A percentile compares a stretch with the other conserved stretches of the same genome.
These are phyloP conservation scores for Acer saccharum DNA, from an alignment of 345 rosid species.

Conservation along the genomic window DNA sequence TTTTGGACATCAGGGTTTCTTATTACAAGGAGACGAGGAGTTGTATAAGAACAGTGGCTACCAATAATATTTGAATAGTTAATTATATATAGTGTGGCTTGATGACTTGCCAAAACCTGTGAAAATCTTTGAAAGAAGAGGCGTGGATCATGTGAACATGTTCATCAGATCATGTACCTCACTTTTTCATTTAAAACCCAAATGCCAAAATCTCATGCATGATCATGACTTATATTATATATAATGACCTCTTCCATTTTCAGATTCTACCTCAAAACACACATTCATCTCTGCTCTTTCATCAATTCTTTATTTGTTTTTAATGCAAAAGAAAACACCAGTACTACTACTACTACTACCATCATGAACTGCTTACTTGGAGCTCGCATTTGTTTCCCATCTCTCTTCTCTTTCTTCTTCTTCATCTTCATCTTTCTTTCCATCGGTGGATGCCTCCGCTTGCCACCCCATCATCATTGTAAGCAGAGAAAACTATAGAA, in stretches of 20 bases:
- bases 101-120: slow-evolving; percentile 36
- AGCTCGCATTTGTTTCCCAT: slow-evolving; percentile 12
- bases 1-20: no score
- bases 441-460: slow-evolving; percentile 19
- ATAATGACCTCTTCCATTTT: background rate
- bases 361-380: slow-evolving; percentile 27
- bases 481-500: background rate
- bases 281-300: background rate
- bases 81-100: background rate
- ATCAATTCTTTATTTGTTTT: background rate
- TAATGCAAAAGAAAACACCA: background rate
- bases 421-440: slow-evolving; percentile 23
- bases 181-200: slow-evolving; percentile 37
- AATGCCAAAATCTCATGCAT: background rate
- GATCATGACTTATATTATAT: slow-evolving; percentile 1
- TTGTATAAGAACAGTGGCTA: no score
- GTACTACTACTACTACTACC: background rate
- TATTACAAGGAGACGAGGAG: no score
- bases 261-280: background rate
- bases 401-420: slow-evolving; percentile 22
- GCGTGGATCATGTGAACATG: slow-evolving; percentile 74
- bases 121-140: slow-evolving; percentile 39
- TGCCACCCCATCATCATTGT: slow-evolving; percentile 20
- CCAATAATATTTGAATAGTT: no score
- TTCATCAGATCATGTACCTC: slow-evolving; percentile 36